These are phyloP conservation scores for Furcasterigmium furcatum DNA, from an alignment of 2,329 filamentous ascomycete genomes.

Conservation along the genomic window DNA sequence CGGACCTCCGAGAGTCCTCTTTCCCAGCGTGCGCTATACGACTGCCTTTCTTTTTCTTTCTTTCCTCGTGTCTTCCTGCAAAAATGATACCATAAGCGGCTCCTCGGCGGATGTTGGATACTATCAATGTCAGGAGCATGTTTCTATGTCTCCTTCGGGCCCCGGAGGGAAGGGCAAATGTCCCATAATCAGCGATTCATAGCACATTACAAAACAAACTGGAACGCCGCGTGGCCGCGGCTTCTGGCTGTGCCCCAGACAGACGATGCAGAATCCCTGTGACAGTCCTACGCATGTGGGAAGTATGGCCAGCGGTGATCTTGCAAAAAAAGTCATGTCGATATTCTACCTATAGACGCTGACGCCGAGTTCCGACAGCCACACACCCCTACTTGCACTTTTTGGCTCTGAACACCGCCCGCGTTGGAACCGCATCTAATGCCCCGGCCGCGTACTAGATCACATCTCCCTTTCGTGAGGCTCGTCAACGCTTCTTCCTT, in stretches of 20 bases:
- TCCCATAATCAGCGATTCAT: too few species aligned
- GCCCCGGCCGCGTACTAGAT: not conserved
- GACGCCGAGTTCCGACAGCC: conserved; percentile 3
- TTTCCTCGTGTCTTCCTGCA: not conserved
- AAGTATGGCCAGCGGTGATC: not conserved
- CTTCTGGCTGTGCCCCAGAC: too few species aligned
- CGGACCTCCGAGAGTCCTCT: not conserved
- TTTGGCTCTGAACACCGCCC: conserved; percentile 1
- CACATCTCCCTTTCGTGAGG: not conserved
- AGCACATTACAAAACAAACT: too few species aligned
- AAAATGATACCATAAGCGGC: conserved; percentile 1
- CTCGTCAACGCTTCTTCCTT: too few species aligned
- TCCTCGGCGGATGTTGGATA: not conserved
- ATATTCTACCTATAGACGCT: conserved; percentile 5
- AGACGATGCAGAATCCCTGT: too few species aligned
- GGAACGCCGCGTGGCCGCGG: too few species aligned
- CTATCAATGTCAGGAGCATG: too few species aligned
- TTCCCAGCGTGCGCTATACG: not conserved
- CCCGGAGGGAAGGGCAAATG: too few species aligned
- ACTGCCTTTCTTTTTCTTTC: not conserved
- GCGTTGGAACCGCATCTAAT: not conserved
- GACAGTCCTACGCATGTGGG: too few species aligned
- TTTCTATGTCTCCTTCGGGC: too few species aligned
- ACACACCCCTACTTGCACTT: not conserved
- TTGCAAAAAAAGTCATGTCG: conserved; percentile 4